phyloP scores from a whole-genome alignment of 352 stramenopile genomes.

The Phytophthora chlamydospora region DNA sequence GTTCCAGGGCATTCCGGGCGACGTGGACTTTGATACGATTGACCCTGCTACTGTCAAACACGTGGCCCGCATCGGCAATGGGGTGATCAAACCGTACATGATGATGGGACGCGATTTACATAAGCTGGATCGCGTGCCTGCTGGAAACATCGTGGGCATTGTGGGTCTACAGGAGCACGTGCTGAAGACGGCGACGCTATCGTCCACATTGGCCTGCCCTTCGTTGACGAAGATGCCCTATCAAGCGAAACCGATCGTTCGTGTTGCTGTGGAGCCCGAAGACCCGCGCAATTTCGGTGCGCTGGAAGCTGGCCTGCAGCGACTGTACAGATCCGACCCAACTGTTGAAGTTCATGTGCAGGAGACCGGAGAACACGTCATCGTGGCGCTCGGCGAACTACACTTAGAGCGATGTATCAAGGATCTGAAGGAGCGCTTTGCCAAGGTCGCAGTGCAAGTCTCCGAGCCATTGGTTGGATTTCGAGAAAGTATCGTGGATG shows the following conservation, averaged over 20 bases:
- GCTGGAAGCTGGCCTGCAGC: slow-evolving; percentile 87
- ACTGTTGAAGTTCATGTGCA: slow-evolving; percentile 93
- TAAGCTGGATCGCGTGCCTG: slow-evolving; percentile 73
- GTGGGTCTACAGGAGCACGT: slow-evolving; percentile 88
- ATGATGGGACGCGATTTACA: slow-evolving; percentile 93
- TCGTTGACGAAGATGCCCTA: slow-evolving; percentile 90
- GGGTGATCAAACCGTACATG: slow-evolving; percentile 86
- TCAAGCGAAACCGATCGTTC: slow-evolving; percentile 92
- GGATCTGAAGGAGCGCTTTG: slow-evolving; percentile 89
- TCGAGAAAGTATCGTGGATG: slow-evolving; percentile 82
- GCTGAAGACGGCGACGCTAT: slow-evolving; percentile 92
- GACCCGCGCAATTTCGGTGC: slow-evolving; percentile 87
- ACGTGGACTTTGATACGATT: slow-evolving; percentile 38
- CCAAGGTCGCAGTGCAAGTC: slow-evolving; percentile 82
- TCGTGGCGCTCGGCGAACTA: slow-evolving; percentile 91
- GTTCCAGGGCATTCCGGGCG: slow-evolving; percentile 71
- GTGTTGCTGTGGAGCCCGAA: slow-evolving; percentile 90
- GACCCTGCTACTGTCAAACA: slow-evolving; percentile 51
- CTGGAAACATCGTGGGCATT: slow-evolving; percentile 92
- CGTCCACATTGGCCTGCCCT: slow-evolving; percentile 75
- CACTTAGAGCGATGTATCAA: slow-evolving; percentile 94
- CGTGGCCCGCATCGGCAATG: slow-evolving; percentile 54
- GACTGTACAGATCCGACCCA: slow-evolving; percentile 92
- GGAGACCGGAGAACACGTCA: slow-evolving; percentile 90
- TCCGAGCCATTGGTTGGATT: slow-evolving; percentile 91